Evolutionary conservation across 169 alveolate species (phyloP).

Genomic region (Hammondia hammondi): DNA sequence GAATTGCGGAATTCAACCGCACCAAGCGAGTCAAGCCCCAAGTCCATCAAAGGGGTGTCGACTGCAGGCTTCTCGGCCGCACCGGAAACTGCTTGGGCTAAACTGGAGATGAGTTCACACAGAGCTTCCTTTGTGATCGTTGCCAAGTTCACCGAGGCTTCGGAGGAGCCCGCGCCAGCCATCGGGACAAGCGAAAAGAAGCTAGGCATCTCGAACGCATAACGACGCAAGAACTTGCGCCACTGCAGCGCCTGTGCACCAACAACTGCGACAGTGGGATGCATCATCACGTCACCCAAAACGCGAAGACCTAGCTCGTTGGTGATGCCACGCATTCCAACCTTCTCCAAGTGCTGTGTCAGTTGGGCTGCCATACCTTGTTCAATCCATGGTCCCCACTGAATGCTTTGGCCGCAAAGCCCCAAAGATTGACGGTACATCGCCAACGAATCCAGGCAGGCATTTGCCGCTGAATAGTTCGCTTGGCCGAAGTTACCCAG

Average conservation of each 20-base stretch:
- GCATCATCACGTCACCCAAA: slow-evolving; percentile 60
- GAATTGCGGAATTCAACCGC: slow-evolving; percentile 86
- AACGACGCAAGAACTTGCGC: slow-evolving; percentile 74
- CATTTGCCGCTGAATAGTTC: slow-evolving; percentile 82
- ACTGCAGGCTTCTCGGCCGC: slow-evolving; percentile 59
- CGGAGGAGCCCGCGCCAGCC: slow-evolving; percentile 40
- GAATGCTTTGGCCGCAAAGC: slow-evolving; percentile 76
- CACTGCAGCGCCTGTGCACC: slow-evolving; percentile 79
- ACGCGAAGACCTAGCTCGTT: slow-evolving; percentile 79
- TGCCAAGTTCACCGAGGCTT: slow-evolving; percentile 48
- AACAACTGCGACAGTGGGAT: slow-evolving; percentile 54
- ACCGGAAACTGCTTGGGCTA: slow-evolving; percentile 71
- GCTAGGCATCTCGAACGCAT: slow-evolving; percentile 68
- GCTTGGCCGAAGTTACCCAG: slow-evolving; percentile 82
- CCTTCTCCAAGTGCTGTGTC: slow-evolving; percentile 76
- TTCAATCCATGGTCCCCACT: slow-evolving; percentile 85
- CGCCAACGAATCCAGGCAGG: slow-evolving; percentile 77
- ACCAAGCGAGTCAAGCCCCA: slow-evolving; percentile 85
- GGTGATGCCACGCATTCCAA: slow-evolving; percentile 79
- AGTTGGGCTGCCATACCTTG: slow-evolving; percentile 76
- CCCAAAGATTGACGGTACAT: slow-evolving; percentile 74
- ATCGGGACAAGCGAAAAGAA: slow-evolving; percentile 57
- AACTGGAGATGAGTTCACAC: slow-evolving; percentile 37
- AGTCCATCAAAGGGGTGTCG: slow-evolving; percentile 76
- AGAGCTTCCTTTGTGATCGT: slow-evolving; percentile 56